Conservation (phyloP, 805 yeast species). For the Schwanniomyces occidentalis region DNA sequence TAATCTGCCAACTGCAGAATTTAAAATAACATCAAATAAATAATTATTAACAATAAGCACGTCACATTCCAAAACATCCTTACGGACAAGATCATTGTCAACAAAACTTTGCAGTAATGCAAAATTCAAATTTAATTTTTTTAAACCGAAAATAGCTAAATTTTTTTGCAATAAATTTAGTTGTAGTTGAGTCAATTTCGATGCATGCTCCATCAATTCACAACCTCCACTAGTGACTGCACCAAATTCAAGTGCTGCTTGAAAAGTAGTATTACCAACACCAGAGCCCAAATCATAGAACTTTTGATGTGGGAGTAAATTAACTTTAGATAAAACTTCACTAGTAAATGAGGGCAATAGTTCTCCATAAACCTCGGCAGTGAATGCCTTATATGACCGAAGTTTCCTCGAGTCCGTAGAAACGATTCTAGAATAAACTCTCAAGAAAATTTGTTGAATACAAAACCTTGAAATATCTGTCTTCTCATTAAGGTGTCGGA, state of each 20-base stretch:
- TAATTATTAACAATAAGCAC: conserved; percentile 82
- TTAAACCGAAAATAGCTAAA: conserved; percentile 62
- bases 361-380: conserved; percentile 91
- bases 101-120: conserved; percentile 72
- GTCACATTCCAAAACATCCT: conserved; percentile 59
- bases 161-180: conserved; percentile 56
- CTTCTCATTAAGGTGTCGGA: conserved; percentile 19
- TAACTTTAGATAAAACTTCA: conserved; percentile 59
- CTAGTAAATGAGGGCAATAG: conserved; percentile 75
- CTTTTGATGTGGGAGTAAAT: conserved; percentile 50
- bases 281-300: conserved; percentile 93
- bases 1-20: conserved; percentile 63
- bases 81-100: conserved; percentile 56
- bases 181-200: conserved; percentile 64
- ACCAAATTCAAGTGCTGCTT: conserved; percentile 85
- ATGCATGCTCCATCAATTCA: conserved; percentile 85
- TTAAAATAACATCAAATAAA: conserved; percentile 74
- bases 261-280: conserved; percentile 88
- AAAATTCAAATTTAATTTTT: conserved; percentile 54
- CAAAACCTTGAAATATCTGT: conserved; percentile 33
- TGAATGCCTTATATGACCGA: conserved; percentile 77
- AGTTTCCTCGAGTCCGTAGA: conserved; percentile 69
- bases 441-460: conserved; percentile 68
- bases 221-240: conserved; percentile 79
- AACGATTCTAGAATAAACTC: conserved; percentile 74